Conservation (phyloP, 306 rosid genomes). For the Cucumis sativus region DNA sequence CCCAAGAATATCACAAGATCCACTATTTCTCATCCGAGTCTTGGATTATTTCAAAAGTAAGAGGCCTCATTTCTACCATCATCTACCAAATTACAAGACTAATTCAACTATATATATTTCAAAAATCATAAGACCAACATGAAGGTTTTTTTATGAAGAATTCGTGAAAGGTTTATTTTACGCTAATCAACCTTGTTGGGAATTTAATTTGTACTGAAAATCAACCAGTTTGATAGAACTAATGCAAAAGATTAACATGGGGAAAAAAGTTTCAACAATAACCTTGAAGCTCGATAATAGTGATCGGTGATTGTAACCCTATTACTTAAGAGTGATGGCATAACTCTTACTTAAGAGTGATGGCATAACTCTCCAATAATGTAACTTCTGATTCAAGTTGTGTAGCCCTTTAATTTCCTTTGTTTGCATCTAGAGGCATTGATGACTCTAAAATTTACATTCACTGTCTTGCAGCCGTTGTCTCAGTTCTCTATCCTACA, state of each 20-base stretch:
- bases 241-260: not conserved
- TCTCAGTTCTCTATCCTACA: constrained; percentile 68
- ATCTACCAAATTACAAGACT: too few species aligned
- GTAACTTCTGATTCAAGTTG: constrained; percentile 81
- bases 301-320: not conserved
- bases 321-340: not conserved
- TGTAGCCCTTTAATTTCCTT: constrained; percentile 60
- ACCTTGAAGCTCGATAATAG: not conserved
- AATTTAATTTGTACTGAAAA: too few species aligned
- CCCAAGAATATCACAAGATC: too few species aligned
- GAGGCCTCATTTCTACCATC: too few species aligned
- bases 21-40: too few species aligned
- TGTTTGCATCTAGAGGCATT: constrained; percentile 80
- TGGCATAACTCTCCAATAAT: constrained; percentile 43
- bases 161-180: too few species aligned
- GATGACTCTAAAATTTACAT: constrained; percentile 66
- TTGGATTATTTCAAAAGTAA: too few species aligned
- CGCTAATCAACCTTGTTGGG: too few species aligned
- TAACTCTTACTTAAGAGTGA: not conserved
- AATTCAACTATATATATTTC: too few species aligned
- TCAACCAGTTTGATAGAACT: not conserved
- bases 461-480: constrained; percentile 79
- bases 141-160: too few species aligned
- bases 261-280: not conserved
- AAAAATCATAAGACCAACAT: too few species aligned